phyloP scores from a whole-genome alignment of 2,329 filamentous ascomycete species.

The Colletotrichum endophyticum region DNA sequence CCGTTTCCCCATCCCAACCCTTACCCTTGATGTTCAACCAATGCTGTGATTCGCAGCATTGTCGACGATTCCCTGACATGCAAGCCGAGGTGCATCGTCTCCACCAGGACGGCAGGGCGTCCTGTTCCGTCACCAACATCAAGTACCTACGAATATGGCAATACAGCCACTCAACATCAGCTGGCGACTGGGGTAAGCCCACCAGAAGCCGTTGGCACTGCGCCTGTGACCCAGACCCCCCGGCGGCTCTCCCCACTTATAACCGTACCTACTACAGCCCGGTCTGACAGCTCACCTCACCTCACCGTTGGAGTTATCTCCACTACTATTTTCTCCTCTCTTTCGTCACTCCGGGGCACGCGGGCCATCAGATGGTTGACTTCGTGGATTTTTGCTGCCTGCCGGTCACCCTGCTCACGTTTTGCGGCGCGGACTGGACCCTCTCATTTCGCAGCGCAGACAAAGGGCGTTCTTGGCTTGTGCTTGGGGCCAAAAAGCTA shows the following conservation, averaged over 20 bases:
- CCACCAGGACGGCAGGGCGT: background rate
- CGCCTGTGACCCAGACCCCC: background rate
- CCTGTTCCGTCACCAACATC: background rate
- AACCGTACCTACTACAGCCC: constrained; percentile 14
- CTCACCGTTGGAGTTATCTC: constrained; percentile 9
- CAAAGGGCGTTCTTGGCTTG: background rate
- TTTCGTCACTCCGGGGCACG: background rate
- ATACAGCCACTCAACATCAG: background rate
- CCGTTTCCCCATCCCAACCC: background rate
- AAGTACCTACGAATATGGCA: background rate
- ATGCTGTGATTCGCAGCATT: constrained; percentile 8
- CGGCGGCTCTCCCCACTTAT: constrained; percentile 17
- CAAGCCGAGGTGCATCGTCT: background rate
- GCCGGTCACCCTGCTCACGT: background rate
- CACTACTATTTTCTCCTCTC: constrained; percentile 4
- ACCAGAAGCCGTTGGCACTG: background rate
- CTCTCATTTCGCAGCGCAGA: background rate
- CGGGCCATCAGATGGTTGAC: background rate
- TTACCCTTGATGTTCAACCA: background rate
- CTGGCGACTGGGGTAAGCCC: background rate
- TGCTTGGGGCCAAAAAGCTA: background rate
- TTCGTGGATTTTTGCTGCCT: background rate
- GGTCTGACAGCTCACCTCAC: constrained; percentile 18
- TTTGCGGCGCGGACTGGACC: background rate
- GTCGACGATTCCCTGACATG: background rate